Base-by-base conservation (phyloP, 495 filamentous ascomycete genomes). In the Lepidopterella palustris region DNA sequence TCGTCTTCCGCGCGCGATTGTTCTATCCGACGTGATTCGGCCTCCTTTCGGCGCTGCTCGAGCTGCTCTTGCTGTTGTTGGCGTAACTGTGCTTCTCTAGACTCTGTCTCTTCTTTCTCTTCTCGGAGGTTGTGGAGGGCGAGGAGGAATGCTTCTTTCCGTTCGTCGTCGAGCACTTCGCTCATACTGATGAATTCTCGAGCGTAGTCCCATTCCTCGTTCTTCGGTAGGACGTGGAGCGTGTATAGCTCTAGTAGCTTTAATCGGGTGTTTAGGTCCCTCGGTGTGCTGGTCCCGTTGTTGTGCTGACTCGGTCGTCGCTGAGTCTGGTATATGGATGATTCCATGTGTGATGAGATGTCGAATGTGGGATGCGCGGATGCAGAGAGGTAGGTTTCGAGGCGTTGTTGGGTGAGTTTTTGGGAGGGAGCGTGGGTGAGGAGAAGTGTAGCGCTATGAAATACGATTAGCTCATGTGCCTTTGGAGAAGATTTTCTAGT, bases 161-260 rank as follows among this genome's bases (percentile, higher is more conserved):
- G 82, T 70, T 97, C 93, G 57, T 97, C 92, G 70, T 97, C 93
- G 0, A 98, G 82, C 23, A 93, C 81, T 35, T 90, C 82, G 67
- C 82, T 90, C 60, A 90, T 78, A 58, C 78, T 84, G 58, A 97
- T 92, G 74, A 97, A 97, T 63, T 93, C 87, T 25, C 81, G 79
- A 0, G 93, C 90, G 68, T 97, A 97, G 45, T 92, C 87, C 93
- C 95, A 98, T 75, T 97, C 90, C 31, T 85, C 83, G 65, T 95
- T 96, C 39, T 87, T 81, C 15, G 90, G 85, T 15, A 98, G 84
- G 20, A 97, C 89, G 72, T 97, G 93, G 4, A 98, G 79, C 4
- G 88, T 91, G 65, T 95, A 98, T 0, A 98, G 78, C 73, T 98
- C 95, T 40, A 97, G 85, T 49, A 98, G 86, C 73, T 92, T 89